A percentile compares a stretch with the other conserved stretches of the same genome.
Evolutionary conservation across 495 filamentous ascomycete genomes (phyloP).

Genomic region (Massariosphaeria phaeospora): DNA sequence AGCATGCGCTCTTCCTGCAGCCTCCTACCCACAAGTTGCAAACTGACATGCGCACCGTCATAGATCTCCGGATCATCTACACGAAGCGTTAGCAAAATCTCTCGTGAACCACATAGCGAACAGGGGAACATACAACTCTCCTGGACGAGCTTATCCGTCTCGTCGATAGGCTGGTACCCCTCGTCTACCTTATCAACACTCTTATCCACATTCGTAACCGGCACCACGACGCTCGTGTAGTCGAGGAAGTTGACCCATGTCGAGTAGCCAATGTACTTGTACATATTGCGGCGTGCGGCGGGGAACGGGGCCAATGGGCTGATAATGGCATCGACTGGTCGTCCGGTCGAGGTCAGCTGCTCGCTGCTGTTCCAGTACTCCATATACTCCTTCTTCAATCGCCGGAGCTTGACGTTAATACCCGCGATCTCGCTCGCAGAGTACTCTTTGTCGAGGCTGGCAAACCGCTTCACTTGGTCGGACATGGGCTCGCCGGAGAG

Average conservation of each 20-base stretch:
- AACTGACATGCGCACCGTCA: slow-evolving; percentile 45
- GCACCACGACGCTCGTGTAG: slow-evolving; percentile 54
- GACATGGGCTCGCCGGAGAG: slow-evolving; percentile 53
- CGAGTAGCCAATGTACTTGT: slow-evolving; percentile 50
- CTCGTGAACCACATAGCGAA: neutral
- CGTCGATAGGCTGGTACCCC: slow-evolving; percentile 40
- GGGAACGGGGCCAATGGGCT: slow-evolving; percentile 57
- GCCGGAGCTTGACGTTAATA: slow-evolving; percentile 54
- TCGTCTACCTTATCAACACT: slow-evolving; percentile 46
- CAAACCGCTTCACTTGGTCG: slow-evolving; percentile 42
- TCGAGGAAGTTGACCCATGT: slow-evolving; percentile 54
- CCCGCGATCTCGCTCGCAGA: slow-evolving; percentile 49
- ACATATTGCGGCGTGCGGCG: slow-evolving; percentile 49
- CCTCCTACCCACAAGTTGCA: slow-evolving; percentile 46
- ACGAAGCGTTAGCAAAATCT: neutral
- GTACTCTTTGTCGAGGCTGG: slow-evolving; percentile 37
- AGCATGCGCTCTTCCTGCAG: slow-evolving; percentile 49
- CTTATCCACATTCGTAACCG: slow-evolving; percentile 55
- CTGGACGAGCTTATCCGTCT: slow-evolving; percentile 44
- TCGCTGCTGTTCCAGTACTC: slow-evolving; percentile 65
- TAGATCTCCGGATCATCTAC: slow-evolving; percentile 48
- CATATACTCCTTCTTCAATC: slow-evolving; percentile 60
- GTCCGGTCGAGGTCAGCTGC: slow-evolving; percentile 50
- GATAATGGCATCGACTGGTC: slow-evolving; percentile 56
- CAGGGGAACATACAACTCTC: slow-evolving; percentile 50